Percentiles rank a stretch among this genome's conserved stretches.
phyloP scores from a whole-genome alignment of 1,284 basidiomycete species.

The Moniliophthora roreri region DNA sequence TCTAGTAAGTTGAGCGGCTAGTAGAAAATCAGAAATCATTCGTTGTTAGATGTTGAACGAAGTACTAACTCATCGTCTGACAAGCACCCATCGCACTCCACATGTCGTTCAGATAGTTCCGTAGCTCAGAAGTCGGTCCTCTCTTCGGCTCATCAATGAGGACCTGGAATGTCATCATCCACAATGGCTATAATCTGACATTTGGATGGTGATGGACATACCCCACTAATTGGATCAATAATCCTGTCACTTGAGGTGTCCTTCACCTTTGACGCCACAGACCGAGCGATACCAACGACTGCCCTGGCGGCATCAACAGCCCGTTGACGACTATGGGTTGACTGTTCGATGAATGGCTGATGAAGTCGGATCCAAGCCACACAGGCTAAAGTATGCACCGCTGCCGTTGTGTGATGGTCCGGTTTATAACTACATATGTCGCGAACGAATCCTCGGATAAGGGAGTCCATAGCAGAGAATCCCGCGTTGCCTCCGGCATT shows the following conservation, averaged over 20 bases:
- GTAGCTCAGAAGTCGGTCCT: too few species aligned
- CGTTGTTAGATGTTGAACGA: too few species aligned
- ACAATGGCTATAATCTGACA: constrained; percentile 17
- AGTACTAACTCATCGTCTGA: too few species aligned
- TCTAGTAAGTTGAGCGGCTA: too few species aligned
- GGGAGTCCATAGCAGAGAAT: constrained; percentile 28
- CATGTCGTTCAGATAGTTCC: too few species aligned
- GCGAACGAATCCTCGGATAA: constrained; percentile 28
- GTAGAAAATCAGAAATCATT: too few species aligned
- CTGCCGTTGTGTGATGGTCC: constrained; percentile 13
- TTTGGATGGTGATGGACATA: constrained; percentile 14
- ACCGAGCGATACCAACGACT: constrained; percentile 18
- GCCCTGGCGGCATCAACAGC: constrained; percentile 25
- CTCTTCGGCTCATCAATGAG: constrained; percentile 13
- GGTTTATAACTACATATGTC: constrained; percentile 22
- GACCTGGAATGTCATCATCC: constrained; percentile 19
- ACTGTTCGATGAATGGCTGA: constrained; percentile 25
- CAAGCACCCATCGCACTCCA: too few species aligned
- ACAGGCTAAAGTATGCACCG: constrained; percentile 30
- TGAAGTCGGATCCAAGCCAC: constrained; percentile 37
- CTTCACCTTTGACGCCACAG: constrained; percentile 12
- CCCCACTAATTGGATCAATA: constrained; percentile 30
- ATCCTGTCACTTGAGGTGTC: constrained; percentile 14
- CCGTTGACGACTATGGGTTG: constrained; percentile 22
- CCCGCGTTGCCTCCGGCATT: constrained; percentile 9